Conservation (phyloP, 441 rosid genomes). For the Capsella rubella region DNA sequence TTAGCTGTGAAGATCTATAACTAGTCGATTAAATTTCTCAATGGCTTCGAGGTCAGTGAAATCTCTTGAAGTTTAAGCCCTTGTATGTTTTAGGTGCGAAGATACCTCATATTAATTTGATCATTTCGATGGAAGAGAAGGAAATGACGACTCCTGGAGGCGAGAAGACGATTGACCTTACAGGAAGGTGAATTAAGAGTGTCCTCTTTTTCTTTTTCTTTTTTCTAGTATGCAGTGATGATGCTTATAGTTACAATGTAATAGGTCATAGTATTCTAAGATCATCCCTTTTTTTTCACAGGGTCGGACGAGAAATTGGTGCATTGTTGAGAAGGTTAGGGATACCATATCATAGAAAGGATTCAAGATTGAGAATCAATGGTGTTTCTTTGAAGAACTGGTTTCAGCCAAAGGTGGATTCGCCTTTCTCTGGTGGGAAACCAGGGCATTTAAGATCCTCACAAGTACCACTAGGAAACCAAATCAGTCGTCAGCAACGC, state of each 20-base stretch:
- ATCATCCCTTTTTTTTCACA: constrained; percentile 46
- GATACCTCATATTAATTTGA: constrained; percentile 67
- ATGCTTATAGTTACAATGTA: background rate
- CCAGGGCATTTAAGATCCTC: constrained; percentile 63
- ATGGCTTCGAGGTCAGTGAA: constrained; percentile 12
- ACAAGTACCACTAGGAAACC: constrained; percentile 60
- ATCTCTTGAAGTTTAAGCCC: constrained; percentile 16
- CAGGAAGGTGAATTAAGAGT: constrained; percentile 62
- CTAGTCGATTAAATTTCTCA: constrained; percentile 8
- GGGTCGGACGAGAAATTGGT: constrained; percentile 69
- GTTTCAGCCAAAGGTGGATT: constrained; percentile 81
- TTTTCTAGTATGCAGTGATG: background rate
- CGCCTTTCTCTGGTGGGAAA: constrained; percentile 63
- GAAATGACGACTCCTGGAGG: constrained; percentile 54
- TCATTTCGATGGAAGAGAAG: constrained; percentile 63
- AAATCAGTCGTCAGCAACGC: constrained; percentile 76
- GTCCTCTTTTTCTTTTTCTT: background rate
- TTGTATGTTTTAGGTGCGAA: constrained; percentile 63
- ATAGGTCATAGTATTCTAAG: background rate
- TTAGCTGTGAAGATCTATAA: constrained; percentile 9
- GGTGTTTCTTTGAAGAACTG: constrained; percentile 81
- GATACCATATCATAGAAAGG: constrained; percentile 77
- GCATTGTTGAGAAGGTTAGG: constrained; percentile 78
- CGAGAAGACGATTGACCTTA: constrained; percentile 64
- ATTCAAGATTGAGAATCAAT: constrained; percentile 69